Evolutionary conservation across 768 basidiomycete species (phyloP).

Genomic region (Leccinellum albellum): DNA sequence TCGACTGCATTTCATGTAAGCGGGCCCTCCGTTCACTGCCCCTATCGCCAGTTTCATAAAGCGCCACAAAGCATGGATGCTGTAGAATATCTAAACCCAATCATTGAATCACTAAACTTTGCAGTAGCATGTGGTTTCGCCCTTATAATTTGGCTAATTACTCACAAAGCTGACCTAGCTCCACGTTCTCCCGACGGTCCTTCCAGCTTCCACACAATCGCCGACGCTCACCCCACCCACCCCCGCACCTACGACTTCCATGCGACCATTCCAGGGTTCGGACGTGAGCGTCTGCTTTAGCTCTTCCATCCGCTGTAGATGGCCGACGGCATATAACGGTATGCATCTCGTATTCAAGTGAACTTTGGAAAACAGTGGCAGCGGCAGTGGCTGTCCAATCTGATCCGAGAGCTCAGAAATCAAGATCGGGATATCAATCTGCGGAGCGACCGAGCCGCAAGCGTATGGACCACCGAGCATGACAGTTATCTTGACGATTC

Average conservation of each 20-base stretch:
- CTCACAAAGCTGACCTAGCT: slow-evolving; percentile 18
- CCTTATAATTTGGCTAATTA: slow-evolving; percentile 3
- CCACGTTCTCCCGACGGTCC: slow-evolving; percentile 49
- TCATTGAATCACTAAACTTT: slow-evolving; percentile 10
- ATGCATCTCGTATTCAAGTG: slow-evolving; percentile 67
- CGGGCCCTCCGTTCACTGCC: not conserved
- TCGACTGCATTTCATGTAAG: slow-evolving; percentile 19
- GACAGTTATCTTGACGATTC: slow-evolving; percentile 76
- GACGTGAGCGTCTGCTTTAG: slow-evolving; percentile 42
- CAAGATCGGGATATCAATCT: slow-evolving; percentile 22
- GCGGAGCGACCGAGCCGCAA: slow-evolving; percentile 9
- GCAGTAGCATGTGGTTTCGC: slow-evolving; percentile 11
- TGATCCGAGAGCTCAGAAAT: slow-evolving; percentile 41
- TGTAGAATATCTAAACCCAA: not conserved
- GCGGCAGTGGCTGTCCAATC: slow-evolving; percentile 45
- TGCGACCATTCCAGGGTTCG: slow-evolving; percentile 41
- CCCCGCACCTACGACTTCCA: slow-evolving; percentile 79
- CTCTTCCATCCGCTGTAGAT: slow-evolving; percentile 63
- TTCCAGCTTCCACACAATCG: slow-evolving; percentile 79
- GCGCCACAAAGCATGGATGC: slow-evolving; percentile 7
- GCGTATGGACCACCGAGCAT: slow-evolving; percentile 85
- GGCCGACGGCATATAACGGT: slow-evolving; percentile 72
- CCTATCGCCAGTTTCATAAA: slow-evolving; percentile 12
- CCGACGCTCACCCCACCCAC: slow-evolving; percentile 84
- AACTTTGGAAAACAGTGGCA: slow-evolving; percentile 51